These are phyloP conservation scores for Aureobasidium sp. DNA, from an alignment of 2,329 filamentous ascomycete genomes.

Conservation along the genomic window DNA sequence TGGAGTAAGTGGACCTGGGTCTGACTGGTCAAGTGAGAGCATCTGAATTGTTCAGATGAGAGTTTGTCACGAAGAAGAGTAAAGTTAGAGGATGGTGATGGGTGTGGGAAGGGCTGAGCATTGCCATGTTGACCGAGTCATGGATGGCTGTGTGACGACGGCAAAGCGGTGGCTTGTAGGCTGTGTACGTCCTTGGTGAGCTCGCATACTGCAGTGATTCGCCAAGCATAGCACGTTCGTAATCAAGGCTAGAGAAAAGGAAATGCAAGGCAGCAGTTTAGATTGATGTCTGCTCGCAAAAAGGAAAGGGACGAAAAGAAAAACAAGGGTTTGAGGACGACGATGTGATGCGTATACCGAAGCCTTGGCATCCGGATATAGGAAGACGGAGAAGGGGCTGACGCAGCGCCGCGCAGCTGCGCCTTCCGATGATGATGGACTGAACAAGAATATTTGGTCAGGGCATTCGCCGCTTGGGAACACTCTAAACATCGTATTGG, in stretches of 20 bases:
- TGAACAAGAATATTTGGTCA: not conserved
- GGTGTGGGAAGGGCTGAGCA: not conserved
- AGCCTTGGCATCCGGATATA: not conserved
- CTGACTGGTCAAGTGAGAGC: not conserved
- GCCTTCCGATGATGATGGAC: not conserved
- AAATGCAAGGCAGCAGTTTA: not conserved
- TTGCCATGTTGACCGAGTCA: not conserved
- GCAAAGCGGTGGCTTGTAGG: not conserved
- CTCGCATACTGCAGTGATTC: not conserved
- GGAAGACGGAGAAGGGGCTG: conserved; percentile 2
- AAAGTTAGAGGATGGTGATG: too few species aligned
- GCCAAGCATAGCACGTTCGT: not conserved
- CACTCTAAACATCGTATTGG: not conserved
- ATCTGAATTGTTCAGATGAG: not conserved
- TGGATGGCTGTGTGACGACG: not conserved
- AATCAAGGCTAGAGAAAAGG: not conserved
- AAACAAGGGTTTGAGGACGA: not conserved
- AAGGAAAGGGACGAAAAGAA: not conserved
- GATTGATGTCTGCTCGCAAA: not conserved
- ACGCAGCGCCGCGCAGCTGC: not conserved
- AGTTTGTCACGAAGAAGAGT: not conserved
- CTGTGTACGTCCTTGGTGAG: not conserved
- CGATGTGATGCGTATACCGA: not conserved
- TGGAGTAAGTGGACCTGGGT: conserved; percentile 12
- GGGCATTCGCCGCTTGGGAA: not conserved